Base-by-base conservation (phyloP, 2,329 filamentous ascomycete genomes). In the Sporothrix variecibatus region DNA sequence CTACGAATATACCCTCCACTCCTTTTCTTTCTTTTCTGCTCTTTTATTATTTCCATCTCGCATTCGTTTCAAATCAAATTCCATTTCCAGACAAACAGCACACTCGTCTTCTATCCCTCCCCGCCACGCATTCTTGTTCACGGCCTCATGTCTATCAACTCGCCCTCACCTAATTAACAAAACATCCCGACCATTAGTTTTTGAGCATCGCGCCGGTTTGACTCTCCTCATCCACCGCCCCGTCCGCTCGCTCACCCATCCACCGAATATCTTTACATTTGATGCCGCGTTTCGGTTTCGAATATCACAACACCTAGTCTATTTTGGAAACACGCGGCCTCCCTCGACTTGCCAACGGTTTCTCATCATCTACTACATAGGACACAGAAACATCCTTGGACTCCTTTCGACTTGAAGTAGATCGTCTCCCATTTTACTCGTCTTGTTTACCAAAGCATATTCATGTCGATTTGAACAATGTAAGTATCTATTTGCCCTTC, bases 311-410 rank as follows among this genome's bases (percentile, higher is more conserved):
- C 11, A 65, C 43, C n/a, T 46, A 67, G 62, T 28, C 23, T 26
- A 46, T 43, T 4, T 46, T 28, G 26, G 23, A 46, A 53, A 11
- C 49, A 71, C 49, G 68, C 68, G 46, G 68, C 40, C 49, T 43
- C n/a, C 49, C 49, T 56, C n/a, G 20, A 20, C 49, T 56, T 40
- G n/a, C 40, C 68, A 71, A 71, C 68, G 68, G 68, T 23, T 20
- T 43, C 26, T 40, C 62, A 67, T 67, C 62, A 28, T 67, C 62
- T 67, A 67, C 62, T n/a, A 67, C 38, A 67, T 67, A 67, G 62
- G 34, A 43, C 17, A 11, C 60, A 2, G 34, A n/a, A 65, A 8
- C 9, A 65, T 23, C 60, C 34, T 65, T 26, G 38, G 2, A 43
- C 34, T 15, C n/a, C 15, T 23, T 26, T 6, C 20, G n/a, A 34